Evolutionary conservation across 768 basidiomycete genomes (phyloP).

Genomic region (Rickenella mellea): DNA sequence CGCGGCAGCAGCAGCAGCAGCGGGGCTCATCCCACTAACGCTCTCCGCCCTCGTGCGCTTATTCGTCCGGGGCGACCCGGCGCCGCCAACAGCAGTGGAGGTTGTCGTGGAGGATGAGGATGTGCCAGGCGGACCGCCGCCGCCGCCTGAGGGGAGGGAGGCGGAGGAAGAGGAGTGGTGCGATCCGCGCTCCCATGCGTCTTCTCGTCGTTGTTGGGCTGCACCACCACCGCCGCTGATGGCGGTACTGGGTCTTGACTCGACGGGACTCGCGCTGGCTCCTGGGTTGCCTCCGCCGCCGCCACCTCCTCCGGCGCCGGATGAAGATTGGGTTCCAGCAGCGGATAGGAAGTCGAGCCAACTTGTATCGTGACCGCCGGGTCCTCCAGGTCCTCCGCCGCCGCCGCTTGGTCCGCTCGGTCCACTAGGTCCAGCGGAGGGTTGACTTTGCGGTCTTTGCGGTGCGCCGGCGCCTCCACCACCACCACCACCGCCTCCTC

Average conservation of each 20-base stretch:
- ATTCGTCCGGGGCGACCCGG: no score
- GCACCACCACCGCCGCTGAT: background rate
- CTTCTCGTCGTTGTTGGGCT: background rate
- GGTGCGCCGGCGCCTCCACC: background rate
- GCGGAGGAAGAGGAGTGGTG: background rate
- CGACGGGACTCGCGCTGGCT: background rate
- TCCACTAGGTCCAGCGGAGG: slow-evolving; percentile 18
- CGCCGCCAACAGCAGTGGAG: no score
- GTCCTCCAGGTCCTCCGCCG: background rate
- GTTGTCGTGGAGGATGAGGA: no score
- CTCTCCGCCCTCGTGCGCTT: no score
- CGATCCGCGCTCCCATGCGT: background rate
- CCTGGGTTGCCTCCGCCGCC: slow-evolving; percentile 12
- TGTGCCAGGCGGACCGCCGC: no score
- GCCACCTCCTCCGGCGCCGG: no score
- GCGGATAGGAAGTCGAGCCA: slow-evolving; percentile 25
- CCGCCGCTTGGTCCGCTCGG: slow-evolving; percentile 7
- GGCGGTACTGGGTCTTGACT: background rate
- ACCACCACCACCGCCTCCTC: background rate
- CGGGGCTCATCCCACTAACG: no score
- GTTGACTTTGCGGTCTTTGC: slow-evolving; percentile 14
- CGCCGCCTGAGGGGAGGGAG: no score
- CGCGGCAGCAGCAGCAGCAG: no score
- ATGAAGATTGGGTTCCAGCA: slow-evolving; percentile 15
- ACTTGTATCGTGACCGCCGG: slow-evolving; percentile 12